Evolutionary conservation across 2,329 filamentous ascomycete genomes (phyloP).

Genomic region (Aspergillus ibericus): DNA sequence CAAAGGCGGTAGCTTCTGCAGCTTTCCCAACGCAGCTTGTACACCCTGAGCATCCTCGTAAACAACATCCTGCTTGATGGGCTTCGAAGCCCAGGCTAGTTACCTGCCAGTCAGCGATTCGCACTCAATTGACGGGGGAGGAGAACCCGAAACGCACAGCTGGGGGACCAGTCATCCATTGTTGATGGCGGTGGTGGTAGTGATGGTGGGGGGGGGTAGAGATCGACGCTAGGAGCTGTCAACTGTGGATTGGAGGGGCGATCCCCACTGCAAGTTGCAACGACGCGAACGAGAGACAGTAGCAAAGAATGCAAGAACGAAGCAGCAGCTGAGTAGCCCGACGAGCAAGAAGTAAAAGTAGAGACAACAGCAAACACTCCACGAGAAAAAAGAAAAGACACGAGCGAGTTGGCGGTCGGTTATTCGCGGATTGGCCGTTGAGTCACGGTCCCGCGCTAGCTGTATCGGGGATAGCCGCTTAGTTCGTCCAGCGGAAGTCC

Average conservation of each 20-base stretch:
- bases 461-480: too few species aligned
- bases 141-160: constrained; percentile 13
- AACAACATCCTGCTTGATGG: constrained; percentile 28
- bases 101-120: neutral
- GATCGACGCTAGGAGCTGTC: constrained; percentile 3
- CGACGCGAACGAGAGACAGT: neutral
- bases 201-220: neutral
- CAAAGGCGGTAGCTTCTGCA: constrained; percentile 48
- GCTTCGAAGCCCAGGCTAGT: constrained; percentile 26
- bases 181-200: neutral
- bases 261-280: neutral
- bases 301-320: too few species aligned
- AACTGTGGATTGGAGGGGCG: neutral
- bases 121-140: neutral
- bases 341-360: too few species aligned
- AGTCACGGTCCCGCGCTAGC: too few species aligned
- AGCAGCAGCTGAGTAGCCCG: too few species aligned
- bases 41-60: constrained; percentile 47
- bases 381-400: too few species aligned
- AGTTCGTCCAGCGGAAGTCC: too few species aligned
- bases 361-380: too few species aligned
- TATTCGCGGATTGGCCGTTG: too few species aligned
- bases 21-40: constrained; percentile 41
- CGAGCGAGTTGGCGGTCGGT: too few species aligned
- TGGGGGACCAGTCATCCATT: constrained; percentile 14